These are phyloP conservation scores for Coprinopsis strossmayeri DNA, from an alignment of 768 basidiomycete species.

Conservation along the genomic window DNA sequence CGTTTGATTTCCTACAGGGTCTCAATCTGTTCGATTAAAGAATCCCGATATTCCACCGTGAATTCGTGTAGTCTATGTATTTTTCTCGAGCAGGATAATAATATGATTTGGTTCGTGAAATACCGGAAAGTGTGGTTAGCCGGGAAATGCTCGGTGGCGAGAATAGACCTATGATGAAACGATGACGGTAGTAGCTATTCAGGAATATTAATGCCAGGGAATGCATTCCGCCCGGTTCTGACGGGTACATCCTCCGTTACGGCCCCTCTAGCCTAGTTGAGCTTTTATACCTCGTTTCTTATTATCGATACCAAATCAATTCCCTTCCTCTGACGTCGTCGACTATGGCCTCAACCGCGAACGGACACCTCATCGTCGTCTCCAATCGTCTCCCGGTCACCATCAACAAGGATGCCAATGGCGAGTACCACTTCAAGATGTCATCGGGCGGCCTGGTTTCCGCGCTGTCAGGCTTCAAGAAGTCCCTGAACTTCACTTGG, in stretches of 20 bases:
- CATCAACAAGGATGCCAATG: constrained; percentile 86
- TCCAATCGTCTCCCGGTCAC: constrained; percentile 94
- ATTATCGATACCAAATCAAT: constrained; percentile 11
- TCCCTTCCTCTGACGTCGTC: constrained; percentile 2
- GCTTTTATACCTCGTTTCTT: constrained; percentile 15
- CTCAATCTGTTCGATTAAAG: constrained; percentile 89
- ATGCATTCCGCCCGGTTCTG: no score
- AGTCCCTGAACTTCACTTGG: constrained; percentile 97
- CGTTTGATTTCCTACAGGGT: constrained; percentile 69
- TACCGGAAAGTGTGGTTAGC: no score
- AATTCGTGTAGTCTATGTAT: constrained; percentile 12
- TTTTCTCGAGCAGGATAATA: neutral
- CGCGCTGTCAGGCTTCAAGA: constrained; percentile 96
- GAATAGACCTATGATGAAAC: no score
- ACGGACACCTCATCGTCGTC: constrained; percentile 85
- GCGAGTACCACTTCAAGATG: constrained; percentile 99
- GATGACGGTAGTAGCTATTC: no score
- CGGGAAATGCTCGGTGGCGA: no score
- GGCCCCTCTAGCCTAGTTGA: constrained; percentile 25
- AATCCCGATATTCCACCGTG: constrained; percentile 7
- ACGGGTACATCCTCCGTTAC: no score
- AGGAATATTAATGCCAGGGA: no score
- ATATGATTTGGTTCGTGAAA: no score
- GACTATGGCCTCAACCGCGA: constrained; percentile 23
- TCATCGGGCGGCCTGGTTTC: constrained; percentile 97